Evolutionary conservation across 1,139 yeast genomes (phyloP).

Genomic region (Debaryomycetaceae sp.): DNA sequence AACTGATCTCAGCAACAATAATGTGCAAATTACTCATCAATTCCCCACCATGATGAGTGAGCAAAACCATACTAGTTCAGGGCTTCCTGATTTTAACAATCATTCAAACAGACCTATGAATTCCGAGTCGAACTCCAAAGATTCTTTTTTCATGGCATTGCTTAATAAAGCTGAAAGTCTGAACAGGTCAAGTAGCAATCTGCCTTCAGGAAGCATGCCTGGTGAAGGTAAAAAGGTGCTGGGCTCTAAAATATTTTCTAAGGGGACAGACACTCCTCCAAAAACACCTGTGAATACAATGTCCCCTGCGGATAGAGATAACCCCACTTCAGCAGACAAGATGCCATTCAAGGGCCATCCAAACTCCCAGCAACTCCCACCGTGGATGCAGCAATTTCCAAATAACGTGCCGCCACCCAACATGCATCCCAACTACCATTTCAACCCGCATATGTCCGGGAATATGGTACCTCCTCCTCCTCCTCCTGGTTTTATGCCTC

Average conservation of each 20-base stretch:
- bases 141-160: conserved; percentile 53
- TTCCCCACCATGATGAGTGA: conserved; percentile 1
- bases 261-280: not conserved
- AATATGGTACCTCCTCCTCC: conserved; percentile 8
- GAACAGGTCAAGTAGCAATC: not conserved
- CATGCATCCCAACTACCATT: conserved; percentile 8
- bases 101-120: conserved; percentile 8
- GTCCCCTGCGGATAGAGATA: not conserved
- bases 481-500: conserved; percentile 31
- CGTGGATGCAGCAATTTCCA: conserved; percentile 23
- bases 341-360: not conserved
- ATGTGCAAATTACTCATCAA: not conserved
- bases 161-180: conserved; percentile 18
- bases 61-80: too few species aligned
- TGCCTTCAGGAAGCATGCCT: conserved; percentile 2
- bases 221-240: not conserved
- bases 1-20: not conserved
- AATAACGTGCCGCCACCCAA: conserved; percentile 12
- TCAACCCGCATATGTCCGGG: conserved; percentile 8
- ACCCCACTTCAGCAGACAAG: not conserved
- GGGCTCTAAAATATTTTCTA: too few species aligned
- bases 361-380: conserved; percentile 15
- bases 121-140: conserved; percentile 23
- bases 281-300: not conserved
- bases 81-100: conserved; percentile 1